These are phyloP conservation scores for Backusella morwellensis DNA, from an alignment of 192 early-diverging fungal species.

Conservation along the genomic window DNA sequence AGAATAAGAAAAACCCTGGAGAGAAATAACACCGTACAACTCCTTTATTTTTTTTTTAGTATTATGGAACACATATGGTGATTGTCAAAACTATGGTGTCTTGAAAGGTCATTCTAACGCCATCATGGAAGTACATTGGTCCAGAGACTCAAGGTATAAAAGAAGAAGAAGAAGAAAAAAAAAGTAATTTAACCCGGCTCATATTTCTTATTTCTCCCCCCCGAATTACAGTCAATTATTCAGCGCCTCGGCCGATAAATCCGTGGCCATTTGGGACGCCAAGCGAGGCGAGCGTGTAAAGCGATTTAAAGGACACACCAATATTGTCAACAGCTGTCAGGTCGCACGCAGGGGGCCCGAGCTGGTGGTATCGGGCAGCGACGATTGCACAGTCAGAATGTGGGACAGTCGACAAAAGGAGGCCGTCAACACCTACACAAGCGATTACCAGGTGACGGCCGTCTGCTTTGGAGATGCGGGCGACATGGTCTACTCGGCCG, in stretches of 20 bases:
- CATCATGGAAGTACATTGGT: slow-evolving; percentile 91
- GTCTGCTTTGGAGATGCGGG: slow-evolving; percentile 73
- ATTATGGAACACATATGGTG: slow-evolving; percentile 93
- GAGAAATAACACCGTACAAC: not conserved
- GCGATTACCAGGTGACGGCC: slow-evolving; percentile 74
- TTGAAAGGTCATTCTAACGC: slow-evolving; percentile 86
- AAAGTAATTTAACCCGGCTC: not conserved
- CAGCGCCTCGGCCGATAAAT: slow-evolving; percentile 81
- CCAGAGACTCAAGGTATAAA: slow-evolving; percentile 73
- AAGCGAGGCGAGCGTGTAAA: slow-evolving; percentile 80
- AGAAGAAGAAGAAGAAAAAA: not conserved
- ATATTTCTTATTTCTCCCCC: not conserved
- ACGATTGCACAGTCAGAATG: slow-evolving; percentile 78
- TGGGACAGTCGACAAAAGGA: slow-evolving; percentile 73
- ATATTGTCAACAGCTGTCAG: slow-evolving; percentile 80
- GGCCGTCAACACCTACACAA: slow-evolving; percentile 57
- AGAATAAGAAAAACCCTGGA: not conserved
- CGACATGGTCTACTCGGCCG: slow-evolving; percentile 77
- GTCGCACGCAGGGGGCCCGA: slow-evolving; percentile 70
- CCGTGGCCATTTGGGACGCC: slow-evolving; percentile 81
- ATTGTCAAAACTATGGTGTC: slow-evolving; percentile 84
- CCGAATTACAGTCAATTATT: slow-evolving; percentile 59
- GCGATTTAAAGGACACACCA: slow-evolving; percentile 76
- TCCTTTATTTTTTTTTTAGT: slow-evolving; percentile 39
- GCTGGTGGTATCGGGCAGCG: slow-evolving; percentile 76